Base-by-base conservation (phyloP, 1,284 basidiomycete genomes). In the Sanghuangporus sanghuang region DNA sequence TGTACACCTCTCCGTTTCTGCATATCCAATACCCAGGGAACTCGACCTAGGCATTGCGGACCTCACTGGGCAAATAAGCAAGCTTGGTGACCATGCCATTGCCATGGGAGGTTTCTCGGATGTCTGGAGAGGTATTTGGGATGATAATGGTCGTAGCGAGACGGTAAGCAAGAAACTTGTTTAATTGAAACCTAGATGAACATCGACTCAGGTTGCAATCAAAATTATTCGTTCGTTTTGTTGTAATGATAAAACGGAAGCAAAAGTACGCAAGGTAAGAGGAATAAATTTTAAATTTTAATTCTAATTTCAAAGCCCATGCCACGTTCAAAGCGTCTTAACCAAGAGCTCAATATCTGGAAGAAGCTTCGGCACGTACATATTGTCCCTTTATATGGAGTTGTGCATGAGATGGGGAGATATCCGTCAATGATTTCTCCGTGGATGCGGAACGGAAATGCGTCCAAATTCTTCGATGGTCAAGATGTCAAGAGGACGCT, bases 361-460 rank as follows among this genome's bases (percentile, higher is more conserved):
- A 59, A 53, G 14, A 38, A 57, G n/a, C 57, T 66, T n/a, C 54
- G 48, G 18, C 64, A 66, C 32, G 21, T 27, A 12, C 55, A 66
- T 40, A 59, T 66, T 6, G 27, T 66, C 36, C 64, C 64, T 16
- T 32, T 66, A 23, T 63, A 50, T 27, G 64, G 64, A 7, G 40
- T 66, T 44, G 52, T 60, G 9, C 18, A 63, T 42, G 57, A 59
- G 18, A 53, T 62, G 38, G 64, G 64, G n/a, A 44, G 50, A 7
- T 63, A 59, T 39, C 49, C 57, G 32, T 66, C 64, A n/a, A 62
- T 66, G 61, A 52, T 62, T 32, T 66, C 64, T 14, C 64, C 64
- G 4, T 62, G 61, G 61, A 66, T 66, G 57, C 5, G 14, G 14
- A 63, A 54, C n/a, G 64, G 64, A 7, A 66, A 66, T 40, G 64